phyloP scores from a whole-genome alignment of 2,329 filamentous ascomycete genomes.

The Ilyonectria robusta region DNA sequence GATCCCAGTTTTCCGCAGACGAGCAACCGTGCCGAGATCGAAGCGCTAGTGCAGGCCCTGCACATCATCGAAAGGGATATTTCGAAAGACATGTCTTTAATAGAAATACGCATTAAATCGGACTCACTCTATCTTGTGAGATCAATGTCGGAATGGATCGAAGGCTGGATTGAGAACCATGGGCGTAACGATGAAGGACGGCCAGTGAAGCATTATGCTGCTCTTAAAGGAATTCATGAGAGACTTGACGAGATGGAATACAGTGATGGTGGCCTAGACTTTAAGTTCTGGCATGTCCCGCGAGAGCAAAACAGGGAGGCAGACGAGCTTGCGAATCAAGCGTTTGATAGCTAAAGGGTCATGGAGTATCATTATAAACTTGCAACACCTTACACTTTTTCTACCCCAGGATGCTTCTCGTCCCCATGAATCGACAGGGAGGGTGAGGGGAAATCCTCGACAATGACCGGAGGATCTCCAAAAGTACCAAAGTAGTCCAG shows the following conservation, averaged over 20 bases:
- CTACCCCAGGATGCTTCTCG: too few relatives aligned
- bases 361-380: too few relatives aligned
- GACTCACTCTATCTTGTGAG: neutral
- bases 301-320: neutral
- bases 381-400: too few relatives aligned
- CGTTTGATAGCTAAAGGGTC: neutral
- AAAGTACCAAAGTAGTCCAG: conserved; percentile 49
- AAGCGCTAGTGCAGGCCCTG: conserved; percentile 75
- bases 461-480: conserved; percentile 21
- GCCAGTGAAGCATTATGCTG: neutral
- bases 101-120: neutral
- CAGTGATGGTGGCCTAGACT: neutral
- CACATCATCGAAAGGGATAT: neutral
- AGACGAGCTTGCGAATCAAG: neutral
- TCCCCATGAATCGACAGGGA: too few relatives aligned
- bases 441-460: neutral
- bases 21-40: conserved; percentile 76
- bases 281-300: neutral
- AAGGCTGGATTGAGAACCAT: neutral
- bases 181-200: neutral
- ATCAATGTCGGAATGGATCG: neutral
- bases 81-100: neutral
- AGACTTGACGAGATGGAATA: neutral
- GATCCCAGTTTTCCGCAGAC: conserved; percentile 77
- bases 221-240: neutral